These are phyloP conservation scores for Coemansia sp. DNA, from an alignment of 192 early-diverging fungal genomes.

Conservation along the genomic window DNA sequence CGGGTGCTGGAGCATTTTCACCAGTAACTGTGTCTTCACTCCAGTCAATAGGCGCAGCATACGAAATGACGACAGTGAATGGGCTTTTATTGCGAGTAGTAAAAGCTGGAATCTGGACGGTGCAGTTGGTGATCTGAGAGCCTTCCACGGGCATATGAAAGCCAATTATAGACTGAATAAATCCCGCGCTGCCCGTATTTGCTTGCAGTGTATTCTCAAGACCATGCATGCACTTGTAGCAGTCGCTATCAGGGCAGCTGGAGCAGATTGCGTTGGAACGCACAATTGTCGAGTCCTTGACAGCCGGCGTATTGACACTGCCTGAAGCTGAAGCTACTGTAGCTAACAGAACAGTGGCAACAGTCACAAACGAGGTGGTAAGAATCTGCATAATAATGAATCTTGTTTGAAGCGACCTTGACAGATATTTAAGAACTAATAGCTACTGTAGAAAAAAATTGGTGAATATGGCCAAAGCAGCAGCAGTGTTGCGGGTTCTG, in stretches of 20 bases:
- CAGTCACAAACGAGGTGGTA: neutral
- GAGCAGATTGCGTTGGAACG: conserved; percentile 46
- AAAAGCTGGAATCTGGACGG: conserved; percentile 44
- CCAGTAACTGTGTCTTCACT: conserved; percentile 33
- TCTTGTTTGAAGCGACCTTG: neutral
- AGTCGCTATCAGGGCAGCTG: conserved; percentile 45
- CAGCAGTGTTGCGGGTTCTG: neutral
- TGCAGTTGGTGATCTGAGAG: conserved; percentile 27
- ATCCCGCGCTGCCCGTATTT: conserved; percentile 38
- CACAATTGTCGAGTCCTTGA: conserved; percentile 52
- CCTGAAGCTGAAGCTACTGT: neutral
- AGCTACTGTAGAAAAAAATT: neutral
- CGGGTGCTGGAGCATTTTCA: conserved; percentile 28
- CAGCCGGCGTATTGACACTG: conserved; percentile 18
- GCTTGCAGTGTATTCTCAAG: conserved; percentile 25
- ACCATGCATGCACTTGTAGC: conserved; percentile 50
- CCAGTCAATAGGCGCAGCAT: conserved; percentile 29
- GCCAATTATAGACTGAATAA: conserved; percentile 30
- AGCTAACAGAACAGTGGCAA: conserved; percentile 4
- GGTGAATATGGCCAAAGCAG: neutral
- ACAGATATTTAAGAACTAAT: neutral
- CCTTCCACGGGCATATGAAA: conserved; percentile 30
- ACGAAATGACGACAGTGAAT: conserved; percentile 18
- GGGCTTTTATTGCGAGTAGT: conserved; percentile 15
- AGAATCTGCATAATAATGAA: neutral